Base-by-base conservation (phyloP, 257 asterid species). In the Nicotiana knightiana region DNA sequence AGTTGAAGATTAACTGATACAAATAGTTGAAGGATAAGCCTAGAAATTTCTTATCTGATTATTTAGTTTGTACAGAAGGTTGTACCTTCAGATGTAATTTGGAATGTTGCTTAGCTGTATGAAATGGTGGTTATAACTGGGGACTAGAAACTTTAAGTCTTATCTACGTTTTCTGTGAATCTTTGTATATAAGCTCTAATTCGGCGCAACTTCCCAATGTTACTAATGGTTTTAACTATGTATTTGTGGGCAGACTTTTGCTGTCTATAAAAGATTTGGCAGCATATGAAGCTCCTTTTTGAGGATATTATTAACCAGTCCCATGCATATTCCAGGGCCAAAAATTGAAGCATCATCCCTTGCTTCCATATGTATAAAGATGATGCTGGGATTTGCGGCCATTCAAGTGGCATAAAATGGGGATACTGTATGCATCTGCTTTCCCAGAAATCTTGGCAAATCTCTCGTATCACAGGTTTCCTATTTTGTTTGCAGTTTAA, bases 321-420 rank as follows among this genome's bases (percentile, higher is more conserved):
- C 86, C 88, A 89, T 84, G 88, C 85, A 84, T 88, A 89, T 89
- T 85, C 92, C 92, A 89, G 97, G 94, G 91, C 87, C 73, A 86
- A 85, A 43, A 73, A 84, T 88, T 91, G 93, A 87, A 90, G 90
- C 92, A 82, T 85, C 86, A 85, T 85, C 86, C 86, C 71, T 88
- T 91, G 93, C 93, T 90, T 89, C 91, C 89, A 84, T 88, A 82
- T 85, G 92, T 84, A 85, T 81, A 84, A 77, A 86, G 94, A 75
- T 86, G 90, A 80, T 86, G 83, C 81, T 80, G 82, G 85, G 88
- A 85, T 83, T 86, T 86, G 86, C 88, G 68, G 84, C 89, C 90
- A 79, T 85, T 90, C 88, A 84, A 87, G 87, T 87, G 90, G 87
- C 86, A 85, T 87, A 82, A 85, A 80, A 82, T 68, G 83, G 90